phyloP scores from a whole-genome alignment of 179 eudicot species.

The Beta macrorhiza region DNA sequence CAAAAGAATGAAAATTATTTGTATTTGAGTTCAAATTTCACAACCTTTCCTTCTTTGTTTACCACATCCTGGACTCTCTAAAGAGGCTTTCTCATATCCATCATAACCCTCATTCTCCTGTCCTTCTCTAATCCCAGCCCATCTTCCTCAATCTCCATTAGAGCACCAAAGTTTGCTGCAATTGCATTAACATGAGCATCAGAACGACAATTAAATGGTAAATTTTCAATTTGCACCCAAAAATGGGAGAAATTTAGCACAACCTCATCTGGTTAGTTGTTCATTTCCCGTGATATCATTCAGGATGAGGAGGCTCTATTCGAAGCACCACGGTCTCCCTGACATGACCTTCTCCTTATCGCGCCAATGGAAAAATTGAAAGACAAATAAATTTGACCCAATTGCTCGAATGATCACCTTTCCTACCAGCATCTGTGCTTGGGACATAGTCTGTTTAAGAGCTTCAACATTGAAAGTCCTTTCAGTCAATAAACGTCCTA shows the following conservation, averaged over 20 bases:
- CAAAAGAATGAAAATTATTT: not conserved
- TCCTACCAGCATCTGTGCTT: not conserved
- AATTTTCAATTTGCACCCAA: not conserved
- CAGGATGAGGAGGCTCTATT: not conserved
- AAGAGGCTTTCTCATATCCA: not conserved
- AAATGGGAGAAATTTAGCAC: not conserved
- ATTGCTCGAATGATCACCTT: not conserved
- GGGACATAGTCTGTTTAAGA: not conserved
- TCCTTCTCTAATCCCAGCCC: not conserved
- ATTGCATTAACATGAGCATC: too few species aligned
- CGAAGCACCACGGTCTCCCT: not conserved
- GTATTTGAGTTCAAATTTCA: not conserved
- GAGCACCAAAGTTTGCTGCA: not conserved
- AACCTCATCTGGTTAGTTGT: not conserved
- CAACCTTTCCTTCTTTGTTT: not conserved
- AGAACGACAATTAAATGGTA: too few species aligned
- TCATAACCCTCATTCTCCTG: not conserved
- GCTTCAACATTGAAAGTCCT: not conserved
- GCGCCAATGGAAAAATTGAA: not conserved
- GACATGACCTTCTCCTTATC: not conserved
- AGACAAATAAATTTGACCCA: not conserved
- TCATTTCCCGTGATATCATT: not conserved
- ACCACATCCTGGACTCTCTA: not conserved
- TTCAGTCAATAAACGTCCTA: not conserved
- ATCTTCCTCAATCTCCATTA: not conserved